Conservation (phyloP, 768 basidiomycete genomes). For the Rhodotorula toruloides region DNA sequence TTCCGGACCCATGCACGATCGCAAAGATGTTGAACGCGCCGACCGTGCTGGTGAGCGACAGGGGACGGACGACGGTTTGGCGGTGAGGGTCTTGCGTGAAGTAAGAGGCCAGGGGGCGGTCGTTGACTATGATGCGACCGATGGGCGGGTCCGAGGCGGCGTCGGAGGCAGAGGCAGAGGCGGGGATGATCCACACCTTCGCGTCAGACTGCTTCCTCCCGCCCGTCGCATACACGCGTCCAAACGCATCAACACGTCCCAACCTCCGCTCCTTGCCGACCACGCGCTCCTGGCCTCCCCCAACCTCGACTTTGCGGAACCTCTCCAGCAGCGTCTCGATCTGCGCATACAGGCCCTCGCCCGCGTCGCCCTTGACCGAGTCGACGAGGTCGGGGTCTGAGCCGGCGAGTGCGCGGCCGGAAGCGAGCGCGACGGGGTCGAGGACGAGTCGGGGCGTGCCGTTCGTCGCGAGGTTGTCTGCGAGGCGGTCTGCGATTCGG, state of each 20-base stretch:
- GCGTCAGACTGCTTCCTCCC: slow-evolving; percentile 84
- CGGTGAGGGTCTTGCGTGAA: slow-evolving; percentile 72
- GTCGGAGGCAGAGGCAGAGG: slow-evolving; percentile 13
- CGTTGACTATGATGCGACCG: slow-evolving; percentile 69
- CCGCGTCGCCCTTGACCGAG: not conserved
- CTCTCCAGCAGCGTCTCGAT: slow-evolving; percentile 25
- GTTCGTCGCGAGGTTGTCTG: slow-evolving; percentile 14
- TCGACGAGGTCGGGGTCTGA: not conserved
- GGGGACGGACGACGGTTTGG: slow-evolving; percentile 72
- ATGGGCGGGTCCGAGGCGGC: slow-evolving; percentile 7
- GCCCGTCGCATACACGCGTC: slow-evolving; percentile 81
- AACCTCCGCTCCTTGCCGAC: slow-evolving; percentile 57
- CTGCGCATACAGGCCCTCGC: slow-evolving; percentile 5
- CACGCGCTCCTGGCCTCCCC: slow-evolving; percentile 29
- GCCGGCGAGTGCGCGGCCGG: slow-evolving; percentile 2
- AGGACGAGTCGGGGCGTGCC: slow-evolving; percentile 18
- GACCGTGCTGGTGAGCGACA: slow-evolving; percentile 74
- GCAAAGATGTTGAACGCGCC: slow-evolving; percentile 75
- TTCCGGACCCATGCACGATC: slow-evolving; percentile 76
- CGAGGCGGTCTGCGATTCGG: slow-evolving; percentile 17
- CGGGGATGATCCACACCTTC: slow-evolving; percentile 80
- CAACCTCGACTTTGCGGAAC: slow-evolving; percentile 23
- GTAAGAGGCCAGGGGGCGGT: slow-evolving; percentile 68
- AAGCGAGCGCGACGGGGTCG: slow-evolving; percentile 31
- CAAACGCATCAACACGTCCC: slow-evolving; percentile 63